phyloP scores from a whole-genome alignment of 495 filamentous ascomycete species.

The Gamarada debralockiae region DNA sequence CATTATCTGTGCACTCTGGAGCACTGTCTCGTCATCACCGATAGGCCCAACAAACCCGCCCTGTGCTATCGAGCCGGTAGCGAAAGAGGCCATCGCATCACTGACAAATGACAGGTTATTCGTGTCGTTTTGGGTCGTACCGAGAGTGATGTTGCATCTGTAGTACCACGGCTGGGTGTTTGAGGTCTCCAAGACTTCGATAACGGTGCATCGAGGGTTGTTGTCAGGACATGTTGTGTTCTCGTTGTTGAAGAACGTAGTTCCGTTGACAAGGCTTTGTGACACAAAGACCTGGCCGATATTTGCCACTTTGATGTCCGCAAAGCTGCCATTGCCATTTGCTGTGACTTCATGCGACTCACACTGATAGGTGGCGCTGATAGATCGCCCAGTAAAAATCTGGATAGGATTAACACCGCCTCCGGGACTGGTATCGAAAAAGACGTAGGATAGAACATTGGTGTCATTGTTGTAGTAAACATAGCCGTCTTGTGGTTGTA shows the following conservation, averaged over 20 bases:
- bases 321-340: constrained; percentile 4
- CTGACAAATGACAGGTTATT: constrained; percentile 17
- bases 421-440: constrained; percentile 13
- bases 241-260: constrained; percentile 14
- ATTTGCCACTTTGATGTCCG: constrained; percentile 4
- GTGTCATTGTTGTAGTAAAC: not conserved
- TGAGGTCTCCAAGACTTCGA: constrained; percentile 22
- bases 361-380: constrained; percentile 15
- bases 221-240: constrained; percentile 5
- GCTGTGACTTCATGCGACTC: constrained; percentile 9
- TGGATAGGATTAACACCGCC: not conserved
- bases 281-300: constrained; percentile 8
- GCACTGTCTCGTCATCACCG: not conserved
- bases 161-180: constrained; percentile 20
- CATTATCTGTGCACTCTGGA: constrained; percentile 15
- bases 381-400: constrained; percentile 11
- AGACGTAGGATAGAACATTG: constrained; percentile 1
- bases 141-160: constrained; percentile 19
- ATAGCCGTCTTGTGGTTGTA: not conserved
- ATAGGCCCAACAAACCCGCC: constrained; percentile 12
- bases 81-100: constrained; percentile 21
- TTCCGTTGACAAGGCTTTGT: constrained; percentile 2
- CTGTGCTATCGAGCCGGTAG: constrained; percentile 19
- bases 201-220: constrained; percentile 13
- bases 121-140: constrained; percentile 11